phyloP scores from a whole-genome alignment of 306 rosid species.

The Prunus persica region DNA sequence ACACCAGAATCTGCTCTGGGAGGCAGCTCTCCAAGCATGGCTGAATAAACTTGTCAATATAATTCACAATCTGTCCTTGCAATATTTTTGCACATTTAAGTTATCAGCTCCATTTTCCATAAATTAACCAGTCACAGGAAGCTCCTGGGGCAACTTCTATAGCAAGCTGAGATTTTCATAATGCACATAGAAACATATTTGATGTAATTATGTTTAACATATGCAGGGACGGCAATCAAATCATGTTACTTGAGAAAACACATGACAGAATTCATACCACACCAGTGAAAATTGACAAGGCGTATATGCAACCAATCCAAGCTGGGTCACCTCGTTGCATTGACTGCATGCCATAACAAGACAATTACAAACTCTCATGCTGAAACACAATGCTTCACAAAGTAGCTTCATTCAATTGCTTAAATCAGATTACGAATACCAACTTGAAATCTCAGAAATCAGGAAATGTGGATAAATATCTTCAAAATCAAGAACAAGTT shows the following conservation, averaged over 20 bases:
- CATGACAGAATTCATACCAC: slow-evolving; percentile 49
- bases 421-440: too few relatives aligned
- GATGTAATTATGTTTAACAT: too few relatives aligned
- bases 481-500: background rate
- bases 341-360: slow-evolving; percentile 54
- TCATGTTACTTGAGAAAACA: background rate
- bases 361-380: slow-evolving; percentile 17
- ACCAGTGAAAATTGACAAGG: slow-evolving; percentile 68
- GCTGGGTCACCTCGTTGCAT: slow-evolving; percentile 86
- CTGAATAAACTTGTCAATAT: slow-evolving; percentile 35
- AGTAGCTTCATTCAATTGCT: too few relatives aligned
- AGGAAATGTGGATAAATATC: slow-evolving; percentile 5
- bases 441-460: too few relatives aligned
- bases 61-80: background rate
- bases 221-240: background rate
- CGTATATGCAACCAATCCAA: slow-evolving; percentile 75
- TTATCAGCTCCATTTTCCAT: background rate
- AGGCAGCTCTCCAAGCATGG: slow-evolving; percentile 87
- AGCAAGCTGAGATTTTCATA: too few relatives aligned
- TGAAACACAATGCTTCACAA: background rate
- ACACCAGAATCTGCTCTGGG: slow-evolving; percentile 39
- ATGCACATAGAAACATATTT: too few relatives aligned
- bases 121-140: too few relatives aligned
- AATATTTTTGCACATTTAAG: background rate
- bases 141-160: too few relatives aligned